Base-by-base conservation (phyloP, 140 eudicot genomes). In the Erigeron philadelphicus region DNA sequence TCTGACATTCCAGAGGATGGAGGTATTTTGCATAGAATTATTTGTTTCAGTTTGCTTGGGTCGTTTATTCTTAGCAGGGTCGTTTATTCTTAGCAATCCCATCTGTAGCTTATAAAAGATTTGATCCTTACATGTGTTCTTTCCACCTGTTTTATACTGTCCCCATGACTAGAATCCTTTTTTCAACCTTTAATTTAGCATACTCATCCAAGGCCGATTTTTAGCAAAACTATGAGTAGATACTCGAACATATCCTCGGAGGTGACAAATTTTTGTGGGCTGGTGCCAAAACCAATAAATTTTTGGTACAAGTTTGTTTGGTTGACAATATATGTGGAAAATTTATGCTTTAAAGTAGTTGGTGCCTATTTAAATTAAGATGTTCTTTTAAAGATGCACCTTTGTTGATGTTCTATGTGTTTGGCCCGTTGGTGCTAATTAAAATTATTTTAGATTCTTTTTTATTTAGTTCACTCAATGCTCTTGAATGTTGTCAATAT, bases 1-100 rank as follows among this genome's bases (percentile, higher is more conserved):
- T 80, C 93, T 1, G 93, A 86, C 77, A 78, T 86, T 72, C 84
- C 88, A 8, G 86, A 83, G 18, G 93, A 86, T 70, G 88, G 86
- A 83, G 93, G 93, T 81, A 79, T 68, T 67, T 48, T 19, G 8
- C 12, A 23, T 59, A 38, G 9, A 35, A 11, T 44, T 43, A 48
- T 67, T 48, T 67, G n/a, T 40, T 5, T 59, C 21, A 3, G 54
- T 66, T 74, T 54, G 15, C 57, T 19, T 55, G 47, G 23, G 41
- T 43, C 56, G 21, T 42, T 38, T 19, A 9, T 42, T 21, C 19
- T 43, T 69, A 8, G 38, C 38, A 31, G 47, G 23, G 41, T 43
- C 56, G 21, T 42, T 38, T 19, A 9, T 42, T 21, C 19, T 43
- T 69, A 8, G 38, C 38, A 31, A 31, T 4, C 44, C 13, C 43